These are phyloP conservation scores for Naematelia aurantialba DNA, from an alignment of 768 basidiomycete species.

Conservation along the genomic window DNA sequence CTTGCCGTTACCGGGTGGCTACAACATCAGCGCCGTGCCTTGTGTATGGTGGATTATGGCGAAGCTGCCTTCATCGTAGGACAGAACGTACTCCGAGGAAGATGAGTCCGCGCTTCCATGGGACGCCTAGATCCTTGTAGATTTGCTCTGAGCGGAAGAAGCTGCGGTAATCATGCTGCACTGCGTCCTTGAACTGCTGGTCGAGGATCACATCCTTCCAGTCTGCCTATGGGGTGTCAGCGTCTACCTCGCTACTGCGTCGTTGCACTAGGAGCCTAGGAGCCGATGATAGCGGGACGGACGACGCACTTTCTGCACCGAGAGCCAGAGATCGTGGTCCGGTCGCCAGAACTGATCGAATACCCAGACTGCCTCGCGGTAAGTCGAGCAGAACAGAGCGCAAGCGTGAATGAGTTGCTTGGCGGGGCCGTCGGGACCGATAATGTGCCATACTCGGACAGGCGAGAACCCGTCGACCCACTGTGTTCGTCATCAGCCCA, in stretches of 20 bases:
- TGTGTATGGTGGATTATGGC: neutral
- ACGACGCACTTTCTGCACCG: slow-evolving; percentile 37
- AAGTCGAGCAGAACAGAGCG: slow-evolving; percentile 11
- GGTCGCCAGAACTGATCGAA: slow-evolving; percentile 70
- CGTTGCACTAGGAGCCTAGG: too few relatives aligned
- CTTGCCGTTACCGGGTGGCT: slow-evolving; percentile 63
- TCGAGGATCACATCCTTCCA: slow-evolving; percentile 45
- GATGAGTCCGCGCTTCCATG: slow-evolving; percentile 86
- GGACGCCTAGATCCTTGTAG: slow-evolving; percentile 70
- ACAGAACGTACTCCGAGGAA: slow-evolving; percentile 70
- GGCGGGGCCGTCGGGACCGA: slow-evolving; percentile 17
- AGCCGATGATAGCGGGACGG: too few relatives aligned
- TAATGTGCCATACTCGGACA: slow-evolving; percentile 31
- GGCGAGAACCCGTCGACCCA: slow-evolving; percentile 20
- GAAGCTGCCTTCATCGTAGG: too few relatives aligned
- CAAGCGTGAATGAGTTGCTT: slow-evolving; percentile 24
- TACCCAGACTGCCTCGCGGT: slow-evolving; percentile 58
- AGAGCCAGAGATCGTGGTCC: slow-evolving; percentile 59
- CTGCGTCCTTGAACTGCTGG: slow-evolving; percentile 59
- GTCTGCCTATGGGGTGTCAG: slow-evolving; percentile 25
- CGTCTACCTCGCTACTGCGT: too few relatives aligned
- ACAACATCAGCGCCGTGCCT: neutral
- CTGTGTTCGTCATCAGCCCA: too few relatives aligned
- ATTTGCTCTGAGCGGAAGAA: slow-evolving; percentile 73
- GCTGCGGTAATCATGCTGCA: slow-evolving; percentile 71